Conservation (phyloP, 345 rosid species). For the Salix udensis region DNA sequence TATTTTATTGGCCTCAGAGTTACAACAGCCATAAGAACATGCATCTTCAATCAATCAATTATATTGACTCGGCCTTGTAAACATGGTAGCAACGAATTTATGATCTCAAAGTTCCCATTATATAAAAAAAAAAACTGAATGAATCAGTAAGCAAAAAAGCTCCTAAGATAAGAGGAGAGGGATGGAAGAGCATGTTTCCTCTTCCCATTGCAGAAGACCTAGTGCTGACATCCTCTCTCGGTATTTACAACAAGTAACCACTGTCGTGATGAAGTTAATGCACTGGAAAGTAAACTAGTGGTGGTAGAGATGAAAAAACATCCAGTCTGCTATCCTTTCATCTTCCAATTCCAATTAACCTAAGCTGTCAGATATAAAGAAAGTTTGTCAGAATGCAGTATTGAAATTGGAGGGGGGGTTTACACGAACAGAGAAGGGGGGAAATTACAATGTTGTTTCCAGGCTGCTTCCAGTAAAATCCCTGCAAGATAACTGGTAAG, state of each 20-base stretch:
- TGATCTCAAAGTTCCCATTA: background rate
- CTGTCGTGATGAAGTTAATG: background rate
- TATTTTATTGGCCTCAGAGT: background rate
- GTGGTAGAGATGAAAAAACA: background rate
- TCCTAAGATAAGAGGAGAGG: background rate
- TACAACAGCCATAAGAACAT: background rate
- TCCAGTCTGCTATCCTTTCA: conserved; percentile 4
- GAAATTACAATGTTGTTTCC: conserved; percentile 60
- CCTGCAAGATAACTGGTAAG: conserved; percentile 58
- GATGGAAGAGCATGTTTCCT: background rate
- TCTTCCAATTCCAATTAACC: conserved; percentile 42
- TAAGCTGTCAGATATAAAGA: conserved; percentile 32
- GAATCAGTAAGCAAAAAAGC: background rate
- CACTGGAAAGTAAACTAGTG: background rate
- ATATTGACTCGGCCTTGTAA: background rate
- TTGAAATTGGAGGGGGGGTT: too few relatives aligned
- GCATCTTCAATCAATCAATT: background rate
- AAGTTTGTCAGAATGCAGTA: background rate
- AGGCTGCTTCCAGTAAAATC: conserved; percentile 75
- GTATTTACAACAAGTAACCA: background rate
- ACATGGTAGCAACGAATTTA: background rate
- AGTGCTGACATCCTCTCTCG: background rate
- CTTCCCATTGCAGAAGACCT: background rate
- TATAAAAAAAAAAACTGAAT: background rate
- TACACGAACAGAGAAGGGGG: background rate